These are phyloP conservation scores for Anethum foeniculum DNA, from an alignment of 140 eudicot genomes.

Conservation along the genomic window DNA sequence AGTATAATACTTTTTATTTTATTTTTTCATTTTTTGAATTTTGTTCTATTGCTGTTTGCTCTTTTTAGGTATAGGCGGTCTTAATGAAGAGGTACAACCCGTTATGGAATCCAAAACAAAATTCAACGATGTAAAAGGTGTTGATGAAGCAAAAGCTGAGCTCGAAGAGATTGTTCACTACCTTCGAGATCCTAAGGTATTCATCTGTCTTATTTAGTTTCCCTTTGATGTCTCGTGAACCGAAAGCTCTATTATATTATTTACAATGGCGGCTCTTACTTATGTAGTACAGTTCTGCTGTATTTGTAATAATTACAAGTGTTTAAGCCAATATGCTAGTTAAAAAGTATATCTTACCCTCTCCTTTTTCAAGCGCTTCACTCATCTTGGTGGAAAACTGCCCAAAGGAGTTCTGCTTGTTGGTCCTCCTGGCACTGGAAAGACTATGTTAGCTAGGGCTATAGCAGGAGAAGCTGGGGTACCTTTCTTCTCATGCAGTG, in stretches of 20 bases:
- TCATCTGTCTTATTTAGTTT: not conserved
- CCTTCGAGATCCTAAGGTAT: slow-evolving; percentile 13
- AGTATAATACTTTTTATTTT: not conserved
- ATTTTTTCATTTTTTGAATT: not conserved
- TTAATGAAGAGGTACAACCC: slow-evolving; percentile 90
- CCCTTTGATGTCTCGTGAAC: not conserved
- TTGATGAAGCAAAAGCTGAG: slow-evolving; percentile 95
- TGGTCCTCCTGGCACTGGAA: slow-evolving; percentile 98
- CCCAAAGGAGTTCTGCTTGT: slow-evolving; percentile 96
- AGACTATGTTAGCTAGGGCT: slow-evolving; percentile 96
- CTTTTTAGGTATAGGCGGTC: slow-evolving; percentile 24
- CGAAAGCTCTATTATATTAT: not conserved
- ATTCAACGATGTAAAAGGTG: slow-evolving; percentile 92
- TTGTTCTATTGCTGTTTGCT: not conserved
- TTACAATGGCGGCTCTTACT: not conserved
- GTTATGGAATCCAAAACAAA: slow-evolving; percentile 81
- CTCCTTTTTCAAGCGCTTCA: slow-evolving; percentile 46
- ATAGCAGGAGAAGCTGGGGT: slow-evolving; percentile 99
- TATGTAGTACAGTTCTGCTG: not conserved
- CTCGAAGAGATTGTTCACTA: slow-evolving; percentile 60
- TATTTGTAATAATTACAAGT: not conserved
- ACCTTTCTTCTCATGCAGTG: slow-evolving; percentile 93
- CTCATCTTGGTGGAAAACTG: slow-evolving; percentile 97
- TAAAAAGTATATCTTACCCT: not conserved
- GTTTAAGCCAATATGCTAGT: not conserved